Base-by-base conservation (phyloP, 176 grass and related monocot genomes). In the Eragrostis curvula region DNA sequence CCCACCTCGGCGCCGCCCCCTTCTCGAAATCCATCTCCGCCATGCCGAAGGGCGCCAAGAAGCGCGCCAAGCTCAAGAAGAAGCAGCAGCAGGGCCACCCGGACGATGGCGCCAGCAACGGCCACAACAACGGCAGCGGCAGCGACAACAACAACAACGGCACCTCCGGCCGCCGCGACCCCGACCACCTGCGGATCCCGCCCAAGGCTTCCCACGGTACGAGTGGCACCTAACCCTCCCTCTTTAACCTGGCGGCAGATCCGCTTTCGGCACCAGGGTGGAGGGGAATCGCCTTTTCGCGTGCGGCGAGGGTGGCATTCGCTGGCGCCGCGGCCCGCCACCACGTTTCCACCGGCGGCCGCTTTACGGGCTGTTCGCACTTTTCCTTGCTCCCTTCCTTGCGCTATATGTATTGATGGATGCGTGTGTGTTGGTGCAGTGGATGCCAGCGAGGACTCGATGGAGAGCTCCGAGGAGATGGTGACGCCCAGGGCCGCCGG, bases 381-480 rank as follows among this genome's bases (percentile, higher is more conserved):
- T 86, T 81, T 57, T 27, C 23, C 10, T 23, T 49, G 79, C 67
- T 61, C 56, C 60, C 24, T 86, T 86, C n/a, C 79, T 64, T 61
- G 83, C 49, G 79, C 59, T 82, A 90, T 86, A 90, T 86, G 78
- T 49, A 89, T 15, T 36, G 83, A 82, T 72, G 65, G 83, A 89
- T 77, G 53, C 48, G 25, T 64, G 61, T 59, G 24, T 62, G 65
- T 83, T 74, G 49, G 28, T 20, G 67, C 88, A 90, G 88, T 62
- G 84, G 88, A 90, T 52, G 74, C 18, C 61, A 83, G 79, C 60
- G 88, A 90, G 79, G 88, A 90, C 39, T 90, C 88, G 23, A 90
- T 90, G 79, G 88, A 90, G 88, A 90, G 88, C 84, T 90, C 85
- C 47, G 89, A 87, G 85, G 89, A 84, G 85, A 88, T 91, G 89